phyloP scores from a whole-genome alignment of 1,139 yeast genomes.

The Scheffersomyces cryptocercus region DNA sequence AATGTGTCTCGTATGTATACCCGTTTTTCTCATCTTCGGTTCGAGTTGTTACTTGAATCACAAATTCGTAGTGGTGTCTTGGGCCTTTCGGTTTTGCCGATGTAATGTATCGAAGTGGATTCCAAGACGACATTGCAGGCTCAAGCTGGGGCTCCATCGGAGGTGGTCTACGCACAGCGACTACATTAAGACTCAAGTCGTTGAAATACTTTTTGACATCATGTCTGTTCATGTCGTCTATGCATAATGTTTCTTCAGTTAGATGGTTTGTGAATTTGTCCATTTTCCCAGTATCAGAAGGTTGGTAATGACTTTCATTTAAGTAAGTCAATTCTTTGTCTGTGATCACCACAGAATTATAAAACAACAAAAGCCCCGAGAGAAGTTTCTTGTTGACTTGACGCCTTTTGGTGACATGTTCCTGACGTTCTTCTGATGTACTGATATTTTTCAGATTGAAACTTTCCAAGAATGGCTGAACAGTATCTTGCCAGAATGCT shows the following conservation, averaged over 20 bases:
- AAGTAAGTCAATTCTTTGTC: conserved; percentile 57
- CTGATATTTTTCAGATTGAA: conserved; percentile 69
- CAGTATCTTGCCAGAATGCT: conserved; percentile 73
- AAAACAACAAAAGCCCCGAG: conserved; percentile 63
- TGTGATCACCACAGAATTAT: conserved; percentile 74
- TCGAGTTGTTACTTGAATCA: conserved; percentile 37
- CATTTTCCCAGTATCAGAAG: conserved; percentile 54
- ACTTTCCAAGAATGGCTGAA: conserved; percentile 78
- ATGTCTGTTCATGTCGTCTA: conserved; percentile 29
- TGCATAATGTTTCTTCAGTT: conserved; percentile 1
- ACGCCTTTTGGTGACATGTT: conserved; percentile 70
- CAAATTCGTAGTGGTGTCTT: conserved; percentile 43
- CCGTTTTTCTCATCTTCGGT: conserved; percentile 12
- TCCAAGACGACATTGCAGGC: conserved; percentile 20
- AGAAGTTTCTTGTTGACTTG: conserved; percentile 61
- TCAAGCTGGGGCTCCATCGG: not conserved
- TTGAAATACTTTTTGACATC: conserved; percentile 46
- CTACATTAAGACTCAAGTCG: conserved; percentile 62
- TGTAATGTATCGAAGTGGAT: conserved; percentile 19
- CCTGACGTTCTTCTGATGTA: conserved; percentile 70
- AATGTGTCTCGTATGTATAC: conserved; percentile 30
- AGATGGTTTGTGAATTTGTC: conserved; percentile 28
- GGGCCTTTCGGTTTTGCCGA: conserved; percentile 17
- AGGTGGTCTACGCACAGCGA: conserved; percentile 52
- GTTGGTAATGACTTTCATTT: conserved; percentile 48